phyloP scores from a whole-genome alignment of 208 protist genomes.

The Trypanosoma conorhini region DNA sequence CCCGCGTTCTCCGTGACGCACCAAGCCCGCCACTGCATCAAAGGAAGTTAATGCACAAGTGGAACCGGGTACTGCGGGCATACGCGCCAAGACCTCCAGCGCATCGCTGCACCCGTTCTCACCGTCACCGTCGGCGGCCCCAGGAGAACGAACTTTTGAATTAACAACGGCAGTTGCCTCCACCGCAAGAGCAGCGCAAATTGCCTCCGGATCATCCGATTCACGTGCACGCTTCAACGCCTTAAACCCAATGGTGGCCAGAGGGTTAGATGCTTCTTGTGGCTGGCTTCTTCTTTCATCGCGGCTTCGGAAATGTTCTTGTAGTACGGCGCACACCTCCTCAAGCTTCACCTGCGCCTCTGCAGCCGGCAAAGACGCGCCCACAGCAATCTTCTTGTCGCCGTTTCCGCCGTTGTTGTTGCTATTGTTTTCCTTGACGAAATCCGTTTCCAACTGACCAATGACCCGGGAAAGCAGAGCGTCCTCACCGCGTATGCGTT shows the following conservation, averaged over 20 bases:
- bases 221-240: slow-evolving; percentile 4
- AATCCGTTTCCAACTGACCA: slow-evolving; percentile 10
- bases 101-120: slow-evolving; percentile 32
- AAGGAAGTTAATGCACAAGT: slow-evolving; percentile 30
- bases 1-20: background rate
- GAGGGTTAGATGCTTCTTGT: background rate
- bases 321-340: slow-evolving; percentile 37
- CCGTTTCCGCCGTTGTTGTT: background rate
- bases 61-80: slow-evolving; percentile 40
- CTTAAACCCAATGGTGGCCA: background rate
- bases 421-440: background rate
- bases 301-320: slow-evolving; percentile 25
- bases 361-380: background rate
- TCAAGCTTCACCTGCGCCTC: slow-evolving; percentile 27
- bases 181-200: background rate
- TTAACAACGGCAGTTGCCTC: background rate
- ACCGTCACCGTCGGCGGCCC: background rate
- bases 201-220: background rate
- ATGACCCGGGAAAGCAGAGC: slow-evolving; percentile 8
- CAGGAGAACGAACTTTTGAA: background rate
- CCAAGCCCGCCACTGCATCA: slow-evolving; percentile 26
- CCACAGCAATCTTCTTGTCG: background rate
- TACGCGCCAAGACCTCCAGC: slow-evolving; percentile 40
- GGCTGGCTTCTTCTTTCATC: background rate
- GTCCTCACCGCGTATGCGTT: slow-evolving; percentile 5